Evolutionary conservation across 139 green algal genomes (phyloP), one percentile per base, ranked within the genome.

Genomic region (Nannochloris sp.): DNA sequence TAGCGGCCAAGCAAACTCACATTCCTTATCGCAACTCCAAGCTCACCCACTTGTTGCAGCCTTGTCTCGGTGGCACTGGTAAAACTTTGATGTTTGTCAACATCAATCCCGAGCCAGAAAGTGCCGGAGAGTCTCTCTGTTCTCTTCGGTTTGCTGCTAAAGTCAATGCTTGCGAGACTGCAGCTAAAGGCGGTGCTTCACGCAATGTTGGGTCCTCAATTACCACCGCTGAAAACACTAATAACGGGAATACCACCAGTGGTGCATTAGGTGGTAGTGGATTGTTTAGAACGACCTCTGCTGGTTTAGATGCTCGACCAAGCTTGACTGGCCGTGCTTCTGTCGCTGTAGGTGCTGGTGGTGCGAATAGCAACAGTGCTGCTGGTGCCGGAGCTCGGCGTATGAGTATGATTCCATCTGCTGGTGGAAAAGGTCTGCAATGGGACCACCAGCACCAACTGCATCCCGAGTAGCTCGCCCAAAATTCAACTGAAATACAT

Each of bases 71-170:
- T 29, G 65, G 65, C 10, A 70, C 77, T 38, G 90, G 89, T 63
- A 97, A 96, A 75, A 97, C 90, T 24, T 82, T 96, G 4, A 96
- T 97, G 91, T 92, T 96, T 64, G 87, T 95, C 27, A 95, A 97
- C 80, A 81, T 97, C 78, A 93, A 91, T 70, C 87, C 88, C 2
- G 89, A 97, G 78, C 72, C 80, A 0, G 76, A 80, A 9, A 87
- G 75, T 31, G 78, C 81, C 10, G 53, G 61, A 54, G 90, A 96
- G 76, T 89, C 78, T 35, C 73, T 96, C 54, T 92, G 83, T 73
- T 92, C 87, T 24, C 82, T 97, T 36, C 81, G 86, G 48, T 97
- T 97, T 76, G 91, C 91, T 1, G 78, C 83, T 63, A 91, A 93
- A 71, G 85, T 90, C 29, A 94, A 91, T 70, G 71, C 79, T 45